phyloP scores from a whole-genome alignment of 2,329 filamentous ascomycete species.

The Raffaelea ambrosiae region DNA sequence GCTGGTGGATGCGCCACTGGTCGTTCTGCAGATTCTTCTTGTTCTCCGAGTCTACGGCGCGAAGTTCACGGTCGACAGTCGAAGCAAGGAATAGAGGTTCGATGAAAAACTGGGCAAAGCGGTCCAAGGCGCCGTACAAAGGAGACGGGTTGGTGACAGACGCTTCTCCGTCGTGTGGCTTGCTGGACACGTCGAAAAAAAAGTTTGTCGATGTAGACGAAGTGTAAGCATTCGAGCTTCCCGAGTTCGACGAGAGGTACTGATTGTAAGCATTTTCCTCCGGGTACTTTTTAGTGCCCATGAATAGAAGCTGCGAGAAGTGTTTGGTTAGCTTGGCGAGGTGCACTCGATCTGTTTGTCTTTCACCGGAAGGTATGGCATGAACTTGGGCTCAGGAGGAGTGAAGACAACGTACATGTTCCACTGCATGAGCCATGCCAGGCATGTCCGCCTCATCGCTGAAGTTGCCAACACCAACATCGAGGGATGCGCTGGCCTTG shows the following conservation, averaged over 20 bases:
- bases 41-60: slow-evolving; percentile 89
- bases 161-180: slow-evolving; percentile 50
- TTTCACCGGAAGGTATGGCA: background rate
- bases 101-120: slow-evolving; percentile 92
- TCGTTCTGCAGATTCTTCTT: slow-evolving; percentile 96
- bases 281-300: slow-evolving; percentile 98
- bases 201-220: slow-evolving; percentile 92
- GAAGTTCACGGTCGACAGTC: slow-evolving; percentile 78
- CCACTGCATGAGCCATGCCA: slow-evolving; percentile 90
- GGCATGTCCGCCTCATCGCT: slow-evolving; percentile 86
- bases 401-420: slow-evolving; percentile 54
- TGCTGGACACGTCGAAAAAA: slow-evolving; percentile 90
- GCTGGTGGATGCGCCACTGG: slow-evolving; percentile 76
- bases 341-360: background rate
- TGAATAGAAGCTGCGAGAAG: slow-evolving; percentile 66
- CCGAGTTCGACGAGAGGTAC: slow-evolving; percentile 83
- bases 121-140: slow-evolving; percentile 74
- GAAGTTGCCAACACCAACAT: slow-evolving; percentile 94
- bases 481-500: slow-evolving; percentile 90
- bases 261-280: slow-evolving; percentile 93
- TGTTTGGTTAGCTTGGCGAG: background rate
- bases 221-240: slow-evolving; percentile 91
- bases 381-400: too few relatives aligned
- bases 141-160: slow-evolving; percentile 49
- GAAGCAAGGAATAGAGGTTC: slow-evolving; percentile 77